phyloP scores from a whole-genome alignment of 495 filamentous ascomycete genomes.

The Penicillium coffeae region DNA sequence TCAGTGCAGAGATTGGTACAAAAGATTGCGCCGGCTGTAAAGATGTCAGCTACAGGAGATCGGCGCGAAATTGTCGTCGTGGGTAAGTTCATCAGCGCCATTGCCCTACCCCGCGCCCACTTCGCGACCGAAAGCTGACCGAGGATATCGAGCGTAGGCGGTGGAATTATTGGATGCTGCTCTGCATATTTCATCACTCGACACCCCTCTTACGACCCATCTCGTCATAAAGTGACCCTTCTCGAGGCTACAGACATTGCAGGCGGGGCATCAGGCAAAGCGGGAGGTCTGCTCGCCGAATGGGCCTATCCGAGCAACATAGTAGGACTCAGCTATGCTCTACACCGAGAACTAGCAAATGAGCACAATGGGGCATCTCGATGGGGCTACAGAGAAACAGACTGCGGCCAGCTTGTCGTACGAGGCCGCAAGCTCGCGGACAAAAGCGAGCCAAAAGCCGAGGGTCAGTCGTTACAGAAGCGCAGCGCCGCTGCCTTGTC shows the following conservation, averaged over 20 bases:
- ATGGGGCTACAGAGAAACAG: conserved; percentile 85
- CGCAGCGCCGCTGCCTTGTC: conserved; percentile 58
- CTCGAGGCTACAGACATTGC: conserved; percentile 87
- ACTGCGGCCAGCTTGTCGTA: conserved; percentile 68
- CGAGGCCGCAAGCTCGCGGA: conserved; percentile 45
- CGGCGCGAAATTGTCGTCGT: conserved; percentile 66
- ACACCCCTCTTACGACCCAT: conserved; percentile 76
- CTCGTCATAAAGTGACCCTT: conserved; percentile 74
- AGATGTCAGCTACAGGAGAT: conserved; percentile 34
- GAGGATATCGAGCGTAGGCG: conserved; percentile 50
- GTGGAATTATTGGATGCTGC: conserved; percentile 91
- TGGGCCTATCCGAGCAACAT: conserved; percentile 91
- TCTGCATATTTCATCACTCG: conserved; percentile 91
- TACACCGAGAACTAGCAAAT: conserved; percentile 79
- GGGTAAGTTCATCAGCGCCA: conserved; percentile 44
- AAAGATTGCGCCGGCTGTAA: conserved; percentile 19
- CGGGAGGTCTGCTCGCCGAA: conserved; percentile 81
- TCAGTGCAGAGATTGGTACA: conserved; percentile 16
- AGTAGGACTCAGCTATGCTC: conserved; percentile 78
- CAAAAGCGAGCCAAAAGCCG: conserved; percentile 27
- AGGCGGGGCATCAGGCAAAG: conserved; percentile 90
- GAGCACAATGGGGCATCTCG: conserved; percentile 75
- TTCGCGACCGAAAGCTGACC: conserved; percentile 13
- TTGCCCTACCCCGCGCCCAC: conserved; percentile 29
- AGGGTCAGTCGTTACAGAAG: conserved; percentile 63